Conservation (phyloP, 1,284 basidiomycete genomes). For the Apiotrichum laibachii region DNA sequence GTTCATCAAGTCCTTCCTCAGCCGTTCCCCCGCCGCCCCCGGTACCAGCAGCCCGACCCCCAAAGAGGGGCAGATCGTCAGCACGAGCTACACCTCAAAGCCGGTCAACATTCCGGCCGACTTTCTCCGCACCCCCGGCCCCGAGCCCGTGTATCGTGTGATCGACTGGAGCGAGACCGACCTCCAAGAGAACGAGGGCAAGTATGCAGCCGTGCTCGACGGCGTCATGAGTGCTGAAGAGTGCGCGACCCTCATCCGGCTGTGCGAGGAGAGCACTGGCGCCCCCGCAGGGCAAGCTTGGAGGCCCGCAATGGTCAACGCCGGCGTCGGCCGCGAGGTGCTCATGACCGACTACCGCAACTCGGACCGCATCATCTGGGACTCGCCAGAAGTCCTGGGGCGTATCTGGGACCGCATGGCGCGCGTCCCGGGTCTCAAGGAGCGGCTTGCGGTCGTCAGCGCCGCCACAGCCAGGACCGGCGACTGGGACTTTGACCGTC, state of each 20-base stretch:
- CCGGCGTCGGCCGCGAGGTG: not conserved
- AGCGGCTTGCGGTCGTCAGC: not conserved
- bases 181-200: not conserved
- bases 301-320: conserved; percentile 1
- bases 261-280: not conserved
- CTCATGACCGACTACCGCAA: conserved; percentile 4
- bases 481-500: not conserved
- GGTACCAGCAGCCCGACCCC: too few species aligned
- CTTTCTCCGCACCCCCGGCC: not conserved
- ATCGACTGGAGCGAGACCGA: not conserved
- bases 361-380: conserved; percentile 5
- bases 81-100: not conserved
- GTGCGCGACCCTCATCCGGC: not conserved
- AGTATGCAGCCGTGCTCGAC: conserved; percentile 2
- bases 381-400: not conserved
- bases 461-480: too few species aligned
- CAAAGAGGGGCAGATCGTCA: not conserved
- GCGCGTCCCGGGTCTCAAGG: not conserved
- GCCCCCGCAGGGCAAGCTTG: not conserved
- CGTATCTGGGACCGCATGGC: conserved; percentile 6
- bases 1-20: too few species aligned
- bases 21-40: too few species aligned
- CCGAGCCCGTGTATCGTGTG: not conserved
- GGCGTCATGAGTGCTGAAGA: not conserved
- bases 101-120: not conserved